phyloP scores from a whole-genome alignment of 2,329 filamentous ascomycete genomes.

The Neofusicoccum ribis region DNA sequence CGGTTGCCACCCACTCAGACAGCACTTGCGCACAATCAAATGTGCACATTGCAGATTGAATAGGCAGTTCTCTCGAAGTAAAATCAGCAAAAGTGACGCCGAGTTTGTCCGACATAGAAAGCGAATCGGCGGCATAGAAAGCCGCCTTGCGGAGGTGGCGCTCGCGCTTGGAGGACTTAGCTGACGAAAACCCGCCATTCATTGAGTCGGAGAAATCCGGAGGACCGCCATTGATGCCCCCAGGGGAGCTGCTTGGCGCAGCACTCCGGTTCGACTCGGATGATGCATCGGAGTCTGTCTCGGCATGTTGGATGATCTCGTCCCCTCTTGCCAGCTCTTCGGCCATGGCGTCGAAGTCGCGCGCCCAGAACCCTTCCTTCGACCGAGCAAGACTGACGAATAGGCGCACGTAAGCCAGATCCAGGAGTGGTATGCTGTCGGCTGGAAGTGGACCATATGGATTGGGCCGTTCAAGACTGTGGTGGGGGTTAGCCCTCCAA shows the following conservation, averaged over 20 bases:
- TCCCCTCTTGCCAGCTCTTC: constrained; percentile 78
- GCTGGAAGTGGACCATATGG: constrained; percentile 84
- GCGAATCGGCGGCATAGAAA: constrained; percentile 88
- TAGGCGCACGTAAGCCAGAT: constrained; percentile 86
- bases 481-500: constrained; percentile 83
- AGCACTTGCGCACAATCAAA: constrained; percentile 94
- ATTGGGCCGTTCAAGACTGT: constrained; percentile 81
- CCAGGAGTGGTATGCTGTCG: constrained; percentile 86
- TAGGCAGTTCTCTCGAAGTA: constrained; percentile 78
- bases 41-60: constrained; percentile 87
- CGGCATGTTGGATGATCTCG: constrained; percentile 73
- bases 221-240: constrained; percentile 19
- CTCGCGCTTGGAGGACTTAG: constrained; percentile 70
- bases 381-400: constrained; percentile 91
- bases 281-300: constrained; percentile 33
- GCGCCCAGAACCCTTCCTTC: constrained; percentile 91
- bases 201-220: constrained; percentile 27
- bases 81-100: constrained; percentile 84
- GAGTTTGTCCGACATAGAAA: constrained; percentile 83
- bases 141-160: constrained; percentile 90
- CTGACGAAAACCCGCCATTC: constrained; percentile 24
- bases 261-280: constrained; percentile 27
- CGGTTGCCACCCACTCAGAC: constrained; percentile 88
- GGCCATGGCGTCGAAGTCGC: constrained; percentile 89
- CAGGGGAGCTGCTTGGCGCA: constrained; percentile 23